Base-by-base conservation (phyloP, 2,329 filamentous ascomycete genomes). In the Penicillium sp. region DNA sequence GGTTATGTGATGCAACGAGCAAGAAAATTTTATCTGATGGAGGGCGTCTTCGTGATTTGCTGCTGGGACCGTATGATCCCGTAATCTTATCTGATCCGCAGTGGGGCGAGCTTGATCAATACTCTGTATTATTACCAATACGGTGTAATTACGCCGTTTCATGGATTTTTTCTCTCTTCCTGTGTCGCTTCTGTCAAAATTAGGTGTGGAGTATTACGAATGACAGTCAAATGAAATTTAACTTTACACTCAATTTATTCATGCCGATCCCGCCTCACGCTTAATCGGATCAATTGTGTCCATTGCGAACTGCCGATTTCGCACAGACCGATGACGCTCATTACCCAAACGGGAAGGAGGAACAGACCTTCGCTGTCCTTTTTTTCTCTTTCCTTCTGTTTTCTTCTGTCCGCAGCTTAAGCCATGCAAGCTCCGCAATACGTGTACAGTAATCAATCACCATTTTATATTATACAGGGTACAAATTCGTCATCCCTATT, bases 71-170 rank as follows among this genome's bases (percentile, higher is more conserved):
- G 20, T 26, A 21, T 50, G 42, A 51, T 46, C 33, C 28, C 16
- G 23, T 33, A 45, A 57, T 58, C 47, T 58, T 58, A 58, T 58
- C 56, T 57, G 56, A 57, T 57, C 56, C 56, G 45, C 26, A 48
- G 46, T 48, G 56, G 43, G 20, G 40, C 18, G 11, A 5, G 18
- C 20, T 21, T 43, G 5, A 11, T 11, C 21, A 21, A 8, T 16
- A 38, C 28, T 16, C n/a, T 18, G 18, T 23, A 43, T 43, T 14
- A 21, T 5, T 43, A 21, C 18, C 12, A 21, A 43, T 43, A 43
- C 40, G 9, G 7, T 3, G 40, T 43, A 11, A 43, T 20, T 42
- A 42, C 38, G 8, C 3, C 5, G 16, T 4, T 8, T n/a, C 35
- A 5, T 12, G 4, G 35, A 14, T 40, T n/a, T n/a, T 40, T 5